These are phyloP conservation scores for Exophiala sideris DNA, from an alignment of 2,329 filamentous ascomycete species.

Conservation along the genomic window DNA sequence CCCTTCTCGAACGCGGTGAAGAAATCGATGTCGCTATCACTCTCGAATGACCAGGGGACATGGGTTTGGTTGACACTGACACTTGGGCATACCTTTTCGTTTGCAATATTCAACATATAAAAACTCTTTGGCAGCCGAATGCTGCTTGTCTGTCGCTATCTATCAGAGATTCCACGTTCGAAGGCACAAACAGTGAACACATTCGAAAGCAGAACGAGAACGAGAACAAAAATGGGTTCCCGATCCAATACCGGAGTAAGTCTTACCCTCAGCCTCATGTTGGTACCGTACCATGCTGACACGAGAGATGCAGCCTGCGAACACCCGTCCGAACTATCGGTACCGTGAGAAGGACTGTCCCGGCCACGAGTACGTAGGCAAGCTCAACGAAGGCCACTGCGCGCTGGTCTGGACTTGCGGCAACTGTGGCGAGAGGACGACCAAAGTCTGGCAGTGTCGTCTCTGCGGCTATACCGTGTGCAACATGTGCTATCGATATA, in stretches of 20 bases:
- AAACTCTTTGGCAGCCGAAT: background rate
- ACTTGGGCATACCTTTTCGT: background rate
- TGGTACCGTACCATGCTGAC: background rate
- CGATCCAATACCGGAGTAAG: background rate
- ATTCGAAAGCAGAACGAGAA: background rate
- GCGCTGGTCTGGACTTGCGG: background rate
- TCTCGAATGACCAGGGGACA: background rate
- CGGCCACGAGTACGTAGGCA: constrained; percentile 1
- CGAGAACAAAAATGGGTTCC: background rate
- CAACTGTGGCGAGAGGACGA: background rate
- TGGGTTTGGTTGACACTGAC: background rate
- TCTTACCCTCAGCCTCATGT: background rate
- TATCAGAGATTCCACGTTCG: too few relatives aligned
- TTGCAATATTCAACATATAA: background rate
- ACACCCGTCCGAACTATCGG: background rate
- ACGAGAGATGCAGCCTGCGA: constrained; percentile 1
- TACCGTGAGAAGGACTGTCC: constrained; percentile 1
- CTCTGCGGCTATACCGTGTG: constrained; percentile 8
- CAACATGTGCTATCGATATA: constrained; percentile 3
- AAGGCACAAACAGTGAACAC: background rate
- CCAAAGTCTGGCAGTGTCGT: constrained; percentile 1
- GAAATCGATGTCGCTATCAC: background rate
- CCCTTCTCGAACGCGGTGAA: background rate
- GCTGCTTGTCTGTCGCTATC: background rate
- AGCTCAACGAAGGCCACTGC: background rate